Evolutionary conservation across 1,139 yeast species (phyloP), one percentile per base, ranked within the genome.

Genomic region (Saccharomyces pastorianus): DNA sequence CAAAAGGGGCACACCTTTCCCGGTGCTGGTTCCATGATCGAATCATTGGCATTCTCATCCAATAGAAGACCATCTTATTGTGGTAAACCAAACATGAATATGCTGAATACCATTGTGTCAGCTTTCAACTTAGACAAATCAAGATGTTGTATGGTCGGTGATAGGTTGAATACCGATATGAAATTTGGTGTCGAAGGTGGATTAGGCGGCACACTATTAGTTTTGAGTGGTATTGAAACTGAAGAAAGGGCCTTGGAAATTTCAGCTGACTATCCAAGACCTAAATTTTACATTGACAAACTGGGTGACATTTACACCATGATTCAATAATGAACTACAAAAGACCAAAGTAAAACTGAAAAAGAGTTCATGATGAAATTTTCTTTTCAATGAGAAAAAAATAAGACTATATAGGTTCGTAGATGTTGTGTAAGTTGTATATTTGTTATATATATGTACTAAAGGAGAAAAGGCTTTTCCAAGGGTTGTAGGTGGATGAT

Each of bases 1-100:
- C 82, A 87, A 55, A 85, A 88, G 67, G 96, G 96, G 1, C 78
- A 82, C 62, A 79, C 88, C 53, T 77, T 93, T 53, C 95, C 96
- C 28, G 99, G 99, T 25, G 98, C 99, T 1, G 99, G 99, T 1
- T 85, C 97, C 2, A 82, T 89, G 60, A 85, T 93, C 51, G 88
- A 89, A 59, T 78, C 91, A 0, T 82, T 89, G n/a, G 80, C 87
- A 4, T 83, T 74, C 60, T 85, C 95, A 14, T 76, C 89, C 47
- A 93, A 91, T 11, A 79, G 97, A 61, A 73, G 80, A 59, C 90
- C 91, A 1, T 76, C 80, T 25, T 85, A 93, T 0, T 86, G 97
- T 64, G 99, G 99, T 52, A 93, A 93, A 69, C 99, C 99, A 17
- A 84, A 85, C 55, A 83, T 81, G 61, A 84, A 86, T 52, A 91